Conservation (phyloP, 2,329 filamentous ascomycete species). For the Nemania diffusa region DNA sequence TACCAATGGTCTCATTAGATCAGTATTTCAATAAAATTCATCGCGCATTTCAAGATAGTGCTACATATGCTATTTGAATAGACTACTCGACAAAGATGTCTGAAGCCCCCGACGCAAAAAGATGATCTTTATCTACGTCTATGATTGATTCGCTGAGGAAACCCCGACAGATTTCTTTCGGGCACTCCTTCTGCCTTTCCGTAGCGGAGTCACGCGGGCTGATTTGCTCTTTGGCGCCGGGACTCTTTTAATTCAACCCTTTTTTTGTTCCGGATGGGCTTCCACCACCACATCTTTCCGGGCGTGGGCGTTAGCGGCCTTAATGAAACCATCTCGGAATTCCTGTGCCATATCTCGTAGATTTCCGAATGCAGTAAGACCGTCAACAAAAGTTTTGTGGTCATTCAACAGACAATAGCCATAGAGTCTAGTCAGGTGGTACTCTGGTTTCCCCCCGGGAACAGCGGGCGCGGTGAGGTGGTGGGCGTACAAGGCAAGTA, state of each 20-base stretch:
- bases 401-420: slow-evolving; percentile 46
- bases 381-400: slow-evolving; percentile 48
- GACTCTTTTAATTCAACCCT: neutral
- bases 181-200: neutral
- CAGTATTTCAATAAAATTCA: too few relatives aligned
- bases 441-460: slow-evolving; percentile 50
- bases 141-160: neutral
- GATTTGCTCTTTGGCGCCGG: neutral
- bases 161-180: neutral
- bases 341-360: slow-evolving; percentile 51
- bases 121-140: neutral
- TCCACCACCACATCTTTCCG: neutral
- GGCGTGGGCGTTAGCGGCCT: neutral
- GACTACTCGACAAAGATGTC: too few relatives aligned
- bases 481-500: slow-evolving; percentile 53
- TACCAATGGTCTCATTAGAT: too few relatives aligned
- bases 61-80: too few relatives aligned
- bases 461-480: slow-evolving; percentile 49
- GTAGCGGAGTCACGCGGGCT: neutral
- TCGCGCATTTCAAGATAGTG: too few relatives aligned
- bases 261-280: neutral
- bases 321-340: slow-evolving; percentile 52
- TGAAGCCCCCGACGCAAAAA: neutral
- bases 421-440: slow-evolving; percentile 54
- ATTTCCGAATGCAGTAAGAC: slow-evolving; percentile 54